phyloP scores from a whole-genome alignment of 257 asterid genomes.

The Solanum raphanifolium region DNA sequence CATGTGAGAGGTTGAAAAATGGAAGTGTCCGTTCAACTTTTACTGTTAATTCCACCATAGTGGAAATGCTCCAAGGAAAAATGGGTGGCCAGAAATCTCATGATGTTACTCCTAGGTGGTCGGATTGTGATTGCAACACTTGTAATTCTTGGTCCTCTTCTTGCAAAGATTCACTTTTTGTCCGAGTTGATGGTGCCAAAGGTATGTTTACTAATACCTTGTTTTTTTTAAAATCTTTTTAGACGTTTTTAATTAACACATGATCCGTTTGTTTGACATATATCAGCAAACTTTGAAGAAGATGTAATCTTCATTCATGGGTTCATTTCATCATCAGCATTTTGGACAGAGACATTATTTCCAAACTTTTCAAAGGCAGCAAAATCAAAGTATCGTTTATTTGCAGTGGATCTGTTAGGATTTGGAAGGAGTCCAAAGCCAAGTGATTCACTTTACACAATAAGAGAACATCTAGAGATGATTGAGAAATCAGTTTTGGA shows the following conservation, averaged over 20 bases:
- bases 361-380: conserved; percentile 66
- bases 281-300: conserved; percentile 48
- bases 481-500: conserved; percentile 73
- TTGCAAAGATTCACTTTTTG: conserved; percentile 49
- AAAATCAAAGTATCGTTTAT: conserved; percentile 58
- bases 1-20: conserved; percentile 6
- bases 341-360: conserved; percentile 89
- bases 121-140: conserved; percentile 78
- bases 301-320: conserved; percentile 92
- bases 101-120: conserved; percentile 55
- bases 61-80: conserved; percentile 64
- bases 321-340: conserved; percentile 78
- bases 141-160: conserved; percentile 64
- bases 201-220: conserved; percentile 18
- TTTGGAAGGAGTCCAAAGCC: conserved; percentile 97
- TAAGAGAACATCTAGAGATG: conserved; percentile 86
- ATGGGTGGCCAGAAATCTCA: conserved; percentile 28
- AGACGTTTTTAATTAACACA: neutral
- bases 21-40: conserved; percentile 24
- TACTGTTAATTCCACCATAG: conserved; percentile 53
- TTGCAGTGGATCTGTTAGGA: conserved; percentile 86
- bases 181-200: conserved; percentile 57
- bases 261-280: neutral
- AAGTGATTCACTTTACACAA: conserved; percentile 61
- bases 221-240: too few species aligned